phyloP scores from a whole-genome alignment of 805 yeast genomes.

The Metschnikowia hibisci region DNA sequence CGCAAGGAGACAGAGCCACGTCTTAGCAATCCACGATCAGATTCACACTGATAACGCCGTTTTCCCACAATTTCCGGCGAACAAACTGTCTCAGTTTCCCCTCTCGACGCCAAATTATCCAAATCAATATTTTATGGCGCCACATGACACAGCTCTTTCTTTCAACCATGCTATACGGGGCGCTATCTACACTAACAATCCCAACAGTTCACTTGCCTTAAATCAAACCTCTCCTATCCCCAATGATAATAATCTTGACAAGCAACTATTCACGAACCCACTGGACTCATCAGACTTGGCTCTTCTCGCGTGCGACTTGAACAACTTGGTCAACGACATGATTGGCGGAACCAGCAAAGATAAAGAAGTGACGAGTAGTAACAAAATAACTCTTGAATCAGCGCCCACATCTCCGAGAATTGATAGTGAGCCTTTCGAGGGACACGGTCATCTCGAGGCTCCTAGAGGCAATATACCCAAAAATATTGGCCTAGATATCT shows the following conservation, averaged over 20 bases:
- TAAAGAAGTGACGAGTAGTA: not conserved
- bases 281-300: constrained; percentile 18
- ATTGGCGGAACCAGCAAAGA: constrained; percentile 19
- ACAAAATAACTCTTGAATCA: not conserved
- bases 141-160: no score
- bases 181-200: no score
- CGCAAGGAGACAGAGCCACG: not conserved
- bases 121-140: no score
- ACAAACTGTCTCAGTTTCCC: no score
- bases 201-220: no score
- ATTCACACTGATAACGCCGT: not conserved
- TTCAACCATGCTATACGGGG: no score
- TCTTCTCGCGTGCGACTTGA: constrained; percentile 35
- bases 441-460: not conserved
- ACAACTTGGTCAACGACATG: constrained; percentile 37
- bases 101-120: no score
- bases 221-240: not conserved
- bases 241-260: not conserved
- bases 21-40: not conserved
- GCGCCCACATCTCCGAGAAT: constrained; percentile 1
- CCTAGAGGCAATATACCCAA: constrained; percentile 16
- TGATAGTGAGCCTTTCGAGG: not conserved
- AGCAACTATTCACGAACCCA: no score
- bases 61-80: no score
- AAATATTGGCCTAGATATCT: constrained; percentile 28